Evolutionary conservation across 352 stramenopile genomes (phyloP).

Genomic region (Aphanomyces stellatus): DNA sequence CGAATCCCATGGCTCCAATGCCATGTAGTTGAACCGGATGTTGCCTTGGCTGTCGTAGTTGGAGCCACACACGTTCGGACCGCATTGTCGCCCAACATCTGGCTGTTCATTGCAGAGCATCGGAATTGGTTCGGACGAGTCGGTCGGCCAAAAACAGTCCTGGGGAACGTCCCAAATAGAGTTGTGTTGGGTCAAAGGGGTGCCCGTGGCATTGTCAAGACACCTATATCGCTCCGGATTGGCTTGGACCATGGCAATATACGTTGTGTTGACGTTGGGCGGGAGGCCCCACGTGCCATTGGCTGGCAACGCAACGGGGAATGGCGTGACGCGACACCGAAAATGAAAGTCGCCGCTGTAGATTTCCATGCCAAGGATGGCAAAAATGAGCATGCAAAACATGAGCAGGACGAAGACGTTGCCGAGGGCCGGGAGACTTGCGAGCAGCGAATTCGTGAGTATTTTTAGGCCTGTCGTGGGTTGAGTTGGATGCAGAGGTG

Average conservation of each 20-base stretch:
- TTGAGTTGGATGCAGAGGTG: no score
- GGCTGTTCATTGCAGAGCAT: constrained; percentile 48
- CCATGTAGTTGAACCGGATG: constrained; percentile 46
- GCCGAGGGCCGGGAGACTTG: no score
- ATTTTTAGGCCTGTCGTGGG: no score
- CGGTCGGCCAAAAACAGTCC: constrained; percentile 86
- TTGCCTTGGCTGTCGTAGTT: constrained; percentile 55
- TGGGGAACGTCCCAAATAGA: constrained; percentile 45
- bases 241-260: background rate
- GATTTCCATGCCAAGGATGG: no score
- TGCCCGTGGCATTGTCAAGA: background rate
- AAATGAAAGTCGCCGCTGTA: no score
- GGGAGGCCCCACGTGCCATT: constrained; percentile 9
- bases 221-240: background rate
- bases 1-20: background rate
- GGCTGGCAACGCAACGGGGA: background rate
- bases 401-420: no score
- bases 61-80: constrained; percentile 35
- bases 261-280: background rate
- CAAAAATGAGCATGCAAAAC: no score
- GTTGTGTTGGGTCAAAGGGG: background rate
- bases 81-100: background rate
- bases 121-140: constrained; percentile 42
- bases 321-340: no score
- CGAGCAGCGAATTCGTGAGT: no score